Evolutionary conservation across 495 filamentous ascomycete genomes (phyloP).

Genomic region (Penicillium antarcticum): DNA sequence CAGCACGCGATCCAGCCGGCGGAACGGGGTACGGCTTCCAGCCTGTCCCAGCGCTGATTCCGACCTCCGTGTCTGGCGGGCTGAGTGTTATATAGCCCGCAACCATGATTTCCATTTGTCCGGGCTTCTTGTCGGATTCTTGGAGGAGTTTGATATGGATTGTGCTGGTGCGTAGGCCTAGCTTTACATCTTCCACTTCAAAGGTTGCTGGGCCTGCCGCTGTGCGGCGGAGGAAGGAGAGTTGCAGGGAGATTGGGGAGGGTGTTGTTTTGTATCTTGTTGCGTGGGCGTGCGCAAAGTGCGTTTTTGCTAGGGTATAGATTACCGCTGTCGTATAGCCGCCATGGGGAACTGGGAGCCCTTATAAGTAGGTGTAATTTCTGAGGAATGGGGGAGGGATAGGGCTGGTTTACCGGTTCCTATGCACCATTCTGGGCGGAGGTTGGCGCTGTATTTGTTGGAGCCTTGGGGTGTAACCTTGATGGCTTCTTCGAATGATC

Average conservation of each 20-base stretch:
- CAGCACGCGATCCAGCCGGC: slow-evolving; percentile 25
- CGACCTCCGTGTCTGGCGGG: slow-evolving; percentile 55
- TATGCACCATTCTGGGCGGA: slow-evolving; percentile 66
- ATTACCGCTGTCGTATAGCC: slow-evolving; percentile 70
- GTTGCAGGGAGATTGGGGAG: slow-evolving; percentile 60
- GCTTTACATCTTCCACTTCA: slow-evolving; percentile 67
- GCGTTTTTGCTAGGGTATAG: slow-evolving; percentile 55
- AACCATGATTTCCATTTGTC: slow-evolving; percentile 51
- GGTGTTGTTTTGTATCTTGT: slow-evolving; percentile 57
- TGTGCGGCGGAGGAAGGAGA: slow-evolving; percentile 70
- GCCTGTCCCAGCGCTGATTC: slow-evolving; percentile 51
- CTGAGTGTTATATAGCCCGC: slow-evolving; percentile 68
- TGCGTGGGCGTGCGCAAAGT: slow-evolving; percentile 63
- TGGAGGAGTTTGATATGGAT: slow-evolving; percentile 67
- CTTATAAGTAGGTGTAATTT: neutral
- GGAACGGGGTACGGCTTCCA: slow-evolving; percentile 49
- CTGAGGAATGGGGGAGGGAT: neutral
- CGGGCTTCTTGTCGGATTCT: slow-evolving; percentile 19
- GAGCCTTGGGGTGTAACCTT: slow-evolving; percentile 50
- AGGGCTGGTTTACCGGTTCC: slow-evolving; percentile 53
- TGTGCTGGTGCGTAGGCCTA: slow-evolving; percentile 65
- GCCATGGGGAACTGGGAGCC: slow-evolving; percentile 73
- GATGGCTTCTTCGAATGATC: slow-evolving; percentile 57
- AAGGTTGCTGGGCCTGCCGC: slow-evolving; percentile 59
- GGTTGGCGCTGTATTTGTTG: slow-evolving; percentile 58